Evolutionary conservation across 495 filamentous ascomycete species (phyloP).

Genomic region (Hypoxylon fragiforme): DNA sequence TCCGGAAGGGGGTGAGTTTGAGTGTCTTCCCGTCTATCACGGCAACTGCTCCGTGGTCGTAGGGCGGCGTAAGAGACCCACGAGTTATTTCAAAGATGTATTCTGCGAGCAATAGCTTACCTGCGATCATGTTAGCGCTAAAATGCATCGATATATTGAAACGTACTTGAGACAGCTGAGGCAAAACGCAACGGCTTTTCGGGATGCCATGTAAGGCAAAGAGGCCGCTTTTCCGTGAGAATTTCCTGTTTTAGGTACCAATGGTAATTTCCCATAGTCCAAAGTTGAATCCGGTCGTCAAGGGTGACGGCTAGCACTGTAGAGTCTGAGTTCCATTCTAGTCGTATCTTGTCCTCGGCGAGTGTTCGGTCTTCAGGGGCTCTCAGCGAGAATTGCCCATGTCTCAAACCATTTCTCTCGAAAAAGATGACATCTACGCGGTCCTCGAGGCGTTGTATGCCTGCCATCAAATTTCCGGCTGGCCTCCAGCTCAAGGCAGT

Average conservation of each 20-base stretch:
- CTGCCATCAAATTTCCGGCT: conserved; percentile 83
- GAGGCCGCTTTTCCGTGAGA: conserved; percentile 30
- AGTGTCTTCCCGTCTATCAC: conserved; percentile 84
- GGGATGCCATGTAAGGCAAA: conserved; percentile 73
- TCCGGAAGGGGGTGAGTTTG: conserved; percentile 82
- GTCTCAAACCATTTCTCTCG: conserved; percentile 90
- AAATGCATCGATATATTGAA: background rate
- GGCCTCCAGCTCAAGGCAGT: conserved; percentile 89
- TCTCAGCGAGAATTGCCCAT: conserved; percentile 85
- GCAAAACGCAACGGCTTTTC: conserved; percentile 74
- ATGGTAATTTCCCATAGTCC: conserved; percentile 96
- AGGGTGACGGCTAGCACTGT: conserved; percentile 83
- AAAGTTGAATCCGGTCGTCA: conserved; percentile 79
- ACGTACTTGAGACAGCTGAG: conserved; percentile 49
- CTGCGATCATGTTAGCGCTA: conserved; percentile 40
- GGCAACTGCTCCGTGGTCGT: conserved; percentile 79
- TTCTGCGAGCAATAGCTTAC: conserved; percentile 62
- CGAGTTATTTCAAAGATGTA: conserved; percentile 68
- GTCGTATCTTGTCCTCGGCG: conserved; percentile 59
- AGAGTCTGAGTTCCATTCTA: conserved; percentile 91
- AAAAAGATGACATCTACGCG: conserved; percentile 89
- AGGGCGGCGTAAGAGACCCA: conserved; percentile 68
- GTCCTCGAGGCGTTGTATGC: conserved; percentile 71
- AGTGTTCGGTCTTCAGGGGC: conserved; percentile 59
- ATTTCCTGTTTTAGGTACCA: conserved; percentile 98